Percentiles rank a stretch among this genome's conserved stretches.
Conservation (phyloP, 2,329 filamentous ascomycete species). For the Xylaria sp. region DNA sequence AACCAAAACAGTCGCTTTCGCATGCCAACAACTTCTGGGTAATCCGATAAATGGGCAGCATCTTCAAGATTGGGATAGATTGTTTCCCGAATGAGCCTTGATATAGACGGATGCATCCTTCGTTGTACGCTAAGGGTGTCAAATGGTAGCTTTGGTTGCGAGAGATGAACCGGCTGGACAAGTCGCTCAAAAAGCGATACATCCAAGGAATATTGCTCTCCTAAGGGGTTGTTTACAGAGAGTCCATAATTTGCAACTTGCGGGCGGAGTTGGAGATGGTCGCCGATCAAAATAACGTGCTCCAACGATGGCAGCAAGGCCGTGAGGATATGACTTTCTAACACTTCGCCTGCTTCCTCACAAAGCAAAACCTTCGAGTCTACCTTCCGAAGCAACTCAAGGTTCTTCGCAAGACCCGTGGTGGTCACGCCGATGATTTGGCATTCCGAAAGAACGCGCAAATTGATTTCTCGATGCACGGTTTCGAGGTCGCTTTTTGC, state of each 20-base stretch:
- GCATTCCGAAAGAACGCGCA: conserved; percentile 45
- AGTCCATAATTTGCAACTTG: conserved; percentile 61
- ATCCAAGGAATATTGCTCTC: conserved; percentile 59
- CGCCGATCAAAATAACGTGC: conserved; percentile 67
- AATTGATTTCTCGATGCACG: conserved; percentile 41
- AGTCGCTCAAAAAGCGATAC: conserved; percentile 66
- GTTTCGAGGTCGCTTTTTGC: conserved; percentile 18
- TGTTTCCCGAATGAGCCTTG: conserved; percentile 57
- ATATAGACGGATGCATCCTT: conserved; percentile 64
- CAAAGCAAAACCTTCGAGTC: conserved; percentile 63
- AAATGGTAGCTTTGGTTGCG: conserved; percentile 37
- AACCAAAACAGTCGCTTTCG: conserved; percentile 61
- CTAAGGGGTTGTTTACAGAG: conserved; percentile 54
- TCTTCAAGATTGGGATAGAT: conserved; percentile 60
- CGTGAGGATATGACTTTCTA: conserved; percentile 66
- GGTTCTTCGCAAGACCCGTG: conserved; percentile 60
- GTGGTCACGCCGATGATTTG: conserved; percentile 65
- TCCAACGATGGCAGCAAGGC: conserved; percentile 63
- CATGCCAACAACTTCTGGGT: conserved; percentile 56
- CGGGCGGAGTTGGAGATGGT: conserved; percentile 67
- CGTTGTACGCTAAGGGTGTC: conserved; percentile 56
- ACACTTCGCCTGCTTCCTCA: conserved; percentile 71
- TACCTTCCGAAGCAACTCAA: conserved; percentile 55
- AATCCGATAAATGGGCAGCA: conserved; percentile 41
- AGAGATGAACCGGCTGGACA: conserved; percentile 37